Evolutionary conservation across 805 yeast species (phyloP), one percentile per base, ranked within the genome.

Genomic region (Candida silvicultrix): DNA sequence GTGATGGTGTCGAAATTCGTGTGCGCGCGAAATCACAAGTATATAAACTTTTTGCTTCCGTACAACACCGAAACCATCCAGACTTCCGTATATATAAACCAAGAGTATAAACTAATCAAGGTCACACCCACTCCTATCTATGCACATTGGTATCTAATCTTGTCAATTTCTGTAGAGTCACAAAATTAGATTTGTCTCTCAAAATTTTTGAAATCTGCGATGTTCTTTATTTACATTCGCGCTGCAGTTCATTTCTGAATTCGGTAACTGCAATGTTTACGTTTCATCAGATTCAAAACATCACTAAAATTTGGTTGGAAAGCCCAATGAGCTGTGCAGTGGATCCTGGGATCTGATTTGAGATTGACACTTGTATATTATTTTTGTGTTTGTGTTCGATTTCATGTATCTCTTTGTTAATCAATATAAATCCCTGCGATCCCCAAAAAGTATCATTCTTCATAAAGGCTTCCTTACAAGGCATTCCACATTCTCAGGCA

Each of bases 181-280:
- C n/a, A n/a, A n/a, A n/a, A n/a, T n/a, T 23, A 23, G 25, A 23
- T 28, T 10, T 14, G 12, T 8, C 31, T 28, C 31, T n/a, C n/a
- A n/a, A n/a, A n/a, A n/a, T n/a, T n/a, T n/a, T n/a, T n/a, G n/a
- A 28, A 28, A 7, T 10, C 12, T 9, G 9, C 25, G 25, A 10
- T 34, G 19, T 35, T 35, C 12, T 35, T 18, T 18, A 18, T 16
- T 18, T 35, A 19, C 38, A 3, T 35, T 19, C 19, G n/a, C 19
- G 25, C 31, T 28, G 31, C 31, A 28, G 9, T 14, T 28, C 31
- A 28, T 28, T 40, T 31, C 43, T 19, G 29, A 20, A 40, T 19
- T 4, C 28, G 29, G 43, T 20, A 40, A 31, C 21, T 7, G n/a
- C 31, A 28, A 8, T 40, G 43, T 40, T 40, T 40, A 40, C 43